Evolutionary conservation across 441 rosid genomes (phyloP).

Genomic region (Mallotus japonicus): DNA sequence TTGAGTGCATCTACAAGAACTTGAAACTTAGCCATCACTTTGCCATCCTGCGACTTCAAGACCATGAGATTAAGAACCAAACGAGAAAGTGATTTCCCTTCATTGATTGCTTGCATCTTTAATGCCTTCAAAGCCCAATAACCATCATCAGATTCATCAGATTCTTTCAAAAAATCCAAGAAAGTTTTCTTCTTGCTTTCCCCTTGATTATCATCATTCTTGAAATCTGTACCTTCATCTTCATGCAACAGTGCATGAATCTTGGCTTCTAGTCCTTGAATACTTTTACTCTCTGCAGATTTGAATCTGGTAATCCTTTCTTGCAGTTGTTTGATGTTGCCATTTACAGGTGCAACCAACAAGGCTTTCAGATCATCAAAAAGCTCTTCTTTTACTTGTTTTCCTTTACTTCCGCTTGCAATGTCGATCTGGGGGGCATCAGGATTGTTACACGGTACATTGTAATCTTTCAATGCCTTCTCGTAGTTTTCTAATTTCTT

Average conservation of each 20-base stretch:
- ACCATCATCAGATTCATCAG: too few relatives aligned
- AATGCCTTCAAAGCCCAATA: too few relatives aligned
- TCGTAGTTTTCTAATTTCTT: not conserved
- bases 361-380: not conserved
- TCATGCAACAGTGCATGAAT: not conserved
- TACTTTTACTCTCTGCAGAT: not conserved
- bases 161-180: too few relatives aligned
- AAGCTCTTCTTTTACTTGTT: not conserved
- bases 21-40: not conserved
- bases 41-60: not conserved
- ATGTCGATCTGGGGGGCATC: too few relatives aligned
- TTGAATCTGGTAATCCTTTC: not conserved
- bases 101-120: too few relatives aligned
- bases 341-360: not conserved
- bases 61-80: too few relatives aligned
- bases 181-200: too few relatives aligned
- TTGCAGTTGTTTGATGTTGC: not conserved
- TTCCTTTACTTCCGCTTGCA: too few relatives aligned
- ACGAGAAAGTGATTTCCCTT: too few relatives aligned
- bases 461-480: not conserved
- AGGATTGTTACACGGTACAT: not conserved
- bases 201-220: not conserved
- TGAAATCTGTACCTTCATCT: not conserved
- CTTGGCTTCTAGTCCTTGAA: not conserved
- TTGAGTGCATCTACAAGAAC: too few relatives aligned